Evolutionary conservation across 2,329 filamentous ascomycete genomes (phyloP), one percentile per base, ranked within the genome.

Genomic region (Aspergillus sclerotialis): DNA sequence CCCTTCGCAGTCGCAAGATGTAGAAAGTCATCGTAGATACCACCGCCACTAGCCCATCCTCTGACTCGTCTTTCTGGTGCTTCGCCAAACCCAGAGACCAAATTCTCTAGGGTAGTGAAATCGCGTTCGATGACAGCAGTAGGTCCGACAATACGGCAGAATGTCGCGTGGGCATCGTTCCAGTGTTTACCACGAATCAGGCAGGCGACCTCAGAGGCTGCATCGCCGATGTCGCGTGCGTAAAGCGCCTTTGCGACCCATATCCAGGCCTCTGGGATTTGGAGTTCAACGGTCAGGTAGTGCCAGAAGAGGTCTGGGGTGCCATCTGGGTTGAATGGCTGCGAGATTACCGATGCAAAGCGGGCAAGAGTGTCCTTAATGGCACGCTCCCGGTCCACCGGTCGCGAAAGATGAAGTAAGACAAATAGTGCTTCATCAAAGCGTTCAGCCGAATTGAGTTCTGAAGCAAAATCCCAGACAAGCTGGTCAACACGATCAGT

Each of bases 231-330:
- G 38, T 80, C 80, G 41, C 84, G 82, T 62, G 87, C 88, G 60
- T 83, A 82, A 10, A 90, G 70, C 9, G 89, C 89, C 54, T 89
- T 85, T 12, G 92, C 86, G 39, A 86, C 78, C 78, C 85, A 94
- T 32, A 96, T 72, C 88, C 90, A 94, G 3, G 73, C 60, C 1
- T 72, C 62, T 0, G 90, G 87, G 27, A 96, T 76, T 43, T 77
- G 75, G 34, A 89, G 75, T 19, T 76, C 77, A 28, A 73, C 65
- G 0, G 74, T 74, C 14, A 92, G 67, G 10, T 73, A 71, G 8
- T 62, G 65, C 59, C 80, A 86, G 34, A 63, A 71, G 11, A 64
- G 55, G 42, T 58, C 50, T 13, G 54, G 44, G 4, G 50, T 47
- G 15, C 56, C 57, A 28, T 60, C 52, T 5, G 73, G 70, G 7